Evolutionary conservation across 352 stramenopile species (phyloP), one percentile per base, ranked within the genome.

Genomic region (Phytophthora cactorum): DNA sequence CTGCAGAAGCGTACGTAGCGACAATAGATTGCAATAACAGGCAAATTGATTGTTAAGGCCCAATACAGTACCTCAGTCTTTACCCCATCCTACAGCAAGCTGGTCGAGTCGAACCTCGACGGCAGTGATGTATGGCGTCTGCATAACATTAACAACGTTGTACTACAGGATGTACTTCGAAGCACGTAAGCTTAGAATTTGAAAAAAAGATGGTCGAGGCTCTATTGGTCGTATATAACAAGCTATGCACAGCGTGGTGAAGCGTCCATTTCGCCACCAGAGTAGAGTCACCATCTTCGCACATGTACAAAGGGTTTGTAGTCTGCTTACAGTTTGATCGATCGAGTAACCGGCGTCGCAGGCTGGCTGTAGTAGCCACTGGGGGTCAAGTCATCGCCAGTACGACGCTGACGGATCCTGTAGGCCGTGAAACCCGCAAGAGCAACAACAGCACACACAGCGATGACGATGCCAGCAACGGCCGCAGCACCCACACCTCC

Each of bases 371-470:
- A 68, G 60, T 77, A 77, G 6, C 29, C 60, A 60, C 61, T 74
- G 34, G 66, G 66, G n/a, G 70, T 59, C 51, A 63, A 1, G n/a
- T 59, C 65, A 10, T 34, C 65, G 32, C 68, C 28, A 53, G 54
- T 74, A 6, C 56, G 45, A 29, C 67, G 66, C 47, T 75, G 53
- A 27, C 66, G 72, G 43, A 73, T 78, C 61, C 66, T 70, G 66
- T 71, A 78, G 29, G 52, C 72, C n/a, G 69, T 72, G 47, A 79
- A 75, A 34, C 69, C 75, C n/a, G 66, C 72, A 11, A 83, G 34
- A 3, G 69, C 75, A n/a, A 83, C 51, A 9, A 71, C 75, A 29
- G 75, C 72, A 29, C 51, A 73, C 15, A 75, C 59, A 36, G 57
- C 72, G 2, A 34, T 70, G 15, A 49, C 34, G 15, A 78, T 75